Base-by-base conservation (phyloP, 2,329 filamentous ascomycete species). In the Neofusicoccum parvum region DNA sequence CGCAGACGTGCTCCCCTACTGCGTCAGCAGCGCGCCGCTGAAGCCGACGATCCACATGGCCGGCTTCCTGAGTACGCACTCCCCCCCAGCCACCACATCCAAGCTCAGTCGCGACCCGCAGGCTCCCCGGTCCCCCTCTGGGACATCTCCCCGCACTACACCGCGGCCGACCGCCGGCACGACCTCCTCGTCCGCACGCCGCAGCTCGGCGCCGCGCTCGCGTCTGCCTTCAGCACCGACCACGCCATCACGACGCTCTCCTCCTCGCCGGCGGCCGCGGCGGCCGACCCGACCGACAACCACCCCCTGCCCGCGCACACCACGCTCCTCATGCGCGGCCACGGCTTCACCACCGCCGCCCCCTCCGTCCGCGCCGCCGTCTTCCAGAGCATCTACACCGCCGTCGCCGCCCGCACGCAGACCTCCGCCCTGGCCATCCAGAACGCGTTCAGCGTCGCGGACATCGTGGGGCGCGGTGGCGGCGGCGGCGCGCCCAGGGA, bases 261-360 rank as follows among this genome's bases (percentile, higher is more conserved):
- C 32, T 15, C 15, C 15, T 36, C 15, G 4, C n/a, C 32, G 15
- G 6, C 20, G 9, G 14, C 39, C 9, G 36, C 23, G 2, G 36
- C 23, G 2, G 34, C 6, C 60, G 10, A 32, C 15, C 3, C 11
- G 14, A 17, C 9, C 20, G 17, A 15, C 76, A 43, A 74, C 76
- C 23, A 72, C 78, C 78, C 69, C 69, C 78, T 27, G 67, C 75
- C 74, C 20, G 77, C 78, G 67, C 73, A 78, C 65, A 69, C 73
- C 2, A 74, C 77, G 7, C 73, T 79, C 9, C 69, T 80, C 20
- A 79, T 82, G 73, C 79, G 80, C 62, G 76, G 77, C 1, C 81
- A 83, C 67, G 81, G 81, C 27, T 82, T 83, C 66, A 80, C 80
- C 1, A 79, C 76, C 11, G 71, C 78, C 0, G 81, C 79, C 0